Conservation (phyloP, 1,284 basidiomycete genomes). For the Heterobasidion irregulare region DNA sequence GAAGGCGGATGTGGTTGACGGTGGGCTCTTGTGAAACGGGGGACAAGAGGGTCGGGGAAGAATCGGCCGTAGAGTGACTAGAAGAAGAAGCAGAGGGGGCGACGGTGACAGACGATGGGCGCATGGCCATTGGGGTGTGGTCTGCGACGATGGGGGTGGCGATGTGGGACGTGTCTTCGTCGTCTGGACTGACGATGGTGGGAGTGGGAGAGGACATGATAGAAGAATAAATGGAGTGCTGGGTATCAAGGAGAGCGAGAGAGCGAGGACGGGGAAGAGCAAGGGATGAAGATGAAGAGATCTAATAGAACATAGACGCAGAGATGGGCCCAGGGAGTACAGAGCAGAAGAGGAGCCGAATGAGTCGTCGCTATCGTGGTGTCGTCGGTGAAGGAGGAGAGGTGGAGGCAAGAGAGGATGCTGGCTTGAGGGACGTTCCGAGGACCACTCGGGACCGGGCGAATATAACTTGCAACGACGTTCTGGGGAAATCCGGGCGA, state of each 20-base stretch:
- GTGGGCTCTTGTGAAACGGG: slow-evolving; percentile 13
- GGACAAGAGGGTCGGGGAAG: slow-evolving; percentile 2
- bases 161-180: slow-evolving; percentile 10
- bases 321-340: neutral
- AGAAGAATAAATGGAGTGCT: neutral
- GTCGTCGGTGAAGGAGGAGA: neutral
- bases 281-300: slow-evolving; percentile 1
- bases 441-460: neutral
- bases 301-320: slow-evolving; percentile 16
- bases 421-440: neutral
- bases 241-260: neutral
- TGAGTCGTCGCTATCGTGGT: slow-evolving; percentile 3
- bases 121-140: neutral
- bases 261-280: slow-evolving; percentile 2
- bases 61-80: neutral
- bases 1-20: slow-evolving; percentile 29
- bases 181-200: slow-evolving; percentile 4
- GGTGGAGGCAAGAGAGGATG: neutral
- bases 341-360: neutral
- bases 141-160: slow-evolving; percentile 11
- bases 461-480: neutral
- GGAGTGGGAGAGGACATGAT: slow-evolving; percentile 9
- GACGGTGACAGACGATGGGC: neutral
- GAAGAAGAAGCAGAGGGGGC: neutral
- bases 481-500: neutral